Base-by-base conservation (phyloP, 495 filamentous ascomycete species). In the Penicillium canariense region DNA sequence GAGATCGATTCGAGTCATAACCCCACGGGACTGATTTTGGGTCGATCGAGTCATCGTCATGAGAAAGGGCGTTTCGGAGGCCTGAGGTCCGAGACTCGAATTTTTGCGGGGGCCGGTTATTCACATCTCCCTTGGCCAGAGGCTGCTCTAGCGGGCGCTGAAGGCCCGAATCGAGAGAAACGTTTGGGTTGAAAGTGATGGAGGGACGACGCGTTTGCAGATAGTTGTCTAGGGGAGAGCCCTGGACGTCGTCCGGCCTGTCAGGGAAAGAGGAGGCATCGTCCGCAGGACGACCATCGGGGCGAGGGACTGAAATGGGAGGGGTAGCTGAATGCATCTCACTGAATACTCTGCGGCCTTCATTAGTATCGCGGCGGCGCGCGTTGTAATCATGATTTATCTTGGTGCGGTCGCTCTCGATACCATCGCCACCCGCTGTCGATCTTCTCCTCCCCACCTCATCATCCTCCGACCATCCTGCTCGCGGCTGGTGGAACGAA, bases 291-390 rank as follows among this genome's bases (percentile, higher is more conserved):
- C 61, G 62, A 17, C 73, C 68, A 56, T 71, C 68, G 51, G 62
- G 56, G 46, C 75, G 75, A 45, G 75, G 75, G 34, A 78, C 75
- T 25, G 70, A 73, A 30, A 78, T 78, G 31, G 75, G 75, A 55
- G 72, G 71, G 35, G 75, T 78, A 52, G 61, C 69, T 58, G 73
- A 77, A 63, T 77, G 74, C 42, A 77, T 63, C 58, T 72, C 70
- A 61, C 57, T 73, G 61, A 75, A 63, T 46, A 68, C 67, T 74
- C 71, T 78, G 66, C 59, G 63, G 60, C 75, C 72, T 62, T 74
- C 66, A 71, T 78, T 68, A 74, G 72, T 69, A 74, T 70, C 74
- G 71, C 65, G 68, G 67, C 67, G 56, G 48, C 44, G 68, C 71
- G 69, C 68, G 67, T 54, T 58, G 63, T 69, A 68, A 61, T 73